These are phyloP conservation scores for Allomyces arbusculus DNA, from an alignment of 192 early-diverging fungal species.

Conservation along the genomic window DNA sequence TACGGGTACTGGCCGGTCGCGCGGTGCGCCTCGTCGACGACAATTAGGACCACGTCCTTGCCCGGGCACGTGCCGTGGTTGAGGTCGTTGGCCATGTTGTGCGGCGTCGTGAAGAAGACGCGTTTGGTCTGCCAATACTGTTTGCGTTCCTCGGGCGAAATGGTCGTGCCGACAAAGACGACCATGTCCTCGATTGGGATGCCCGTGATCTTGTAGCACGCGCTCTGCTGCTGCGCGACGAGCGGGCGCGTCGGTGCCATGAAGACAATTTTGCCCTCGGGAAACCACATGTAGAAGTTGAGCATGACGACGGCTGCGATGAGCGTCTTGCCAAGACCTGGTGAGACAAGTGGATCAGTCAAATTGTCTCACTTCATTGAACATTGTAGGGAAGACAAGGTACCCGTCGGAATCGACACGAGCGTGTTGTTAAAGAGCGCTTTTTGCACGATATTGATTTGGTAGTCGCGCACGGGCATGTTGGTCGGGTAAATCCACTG, in stretches of 20 bases:
- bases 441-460: conserved; percentile 59
- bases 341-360: not conserved
- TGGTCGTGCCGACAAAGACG: conserved; percentile 42
- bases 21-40: conserved; percentile 81
- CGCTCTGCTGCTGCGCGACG: conserved; percentile 76
- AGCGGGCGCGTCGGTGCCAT: conserved; percentile 84
- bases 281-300: conserved; percentile 83
- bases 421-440: conserved; percentile 67
- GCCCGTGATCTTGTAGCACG: conserved; percentile 61
- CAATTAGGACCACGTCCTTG: conserved; percentile 39
- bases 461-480: conserved; percentile 54
- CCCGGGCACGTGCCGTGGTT: conserved; percentile 41
- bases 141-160: conserved; percentile 24
- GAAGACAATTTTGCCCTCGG: conserved; percentile 60
- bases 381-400: conserved; percentile 9
- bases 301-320: conserved; percentile 88
- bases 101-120: conserved; percentile 74
- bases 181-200: conserved; percentile 40
- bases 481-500: conserved; percentile 66
- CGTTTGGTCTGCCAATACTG: conserved; percentile 40
- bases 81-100: conserved; percentile 72
- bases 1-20: conserved; percentile 73
- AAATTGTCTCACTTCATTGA: too few relatives aligned
- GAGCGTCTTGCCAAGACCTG: conserved; percentile 79
- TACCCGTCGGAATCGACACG: conserved; percentile 47